Conservation (phyloP, 192 early-diverging fungal species). For the Linnemannia elongata region DNA sequence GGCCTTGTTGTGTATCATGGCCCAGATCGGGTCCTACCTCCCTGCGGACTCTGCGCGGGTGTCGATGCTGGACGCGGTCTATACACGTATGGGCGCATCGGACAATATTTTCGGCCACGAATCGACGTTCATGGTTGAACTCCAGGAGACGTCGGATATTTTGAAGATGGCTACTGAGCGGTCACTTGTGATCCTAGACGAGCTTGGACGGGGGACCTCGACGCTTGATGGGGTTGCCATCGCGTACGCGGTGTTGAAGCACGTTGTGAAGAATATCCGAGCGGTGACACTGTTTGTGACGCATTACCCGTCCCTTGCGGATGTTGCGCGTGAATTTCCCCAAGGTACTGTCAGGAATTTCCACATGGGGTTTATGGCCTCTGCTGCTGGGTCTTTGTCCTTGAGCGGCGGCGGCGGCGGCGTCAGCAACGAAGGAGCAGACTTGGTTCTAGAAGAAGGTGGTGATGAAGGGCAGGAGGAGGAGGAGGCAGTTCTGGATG, state of each 20-base stretch:
- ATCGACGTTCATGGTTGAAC: slow-evolving; percentile 87
- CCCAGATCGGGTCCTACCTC: slow-evolving; percentile 81
- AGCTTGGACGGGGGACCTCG: slow-evolving; percentile 85
- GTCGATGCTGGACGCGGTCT: slow-evolving; percentile 79
- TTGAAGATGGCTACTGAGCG: slow-evolving; percentile 70
- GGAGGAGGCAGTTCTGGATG: slow-evolving; percentile 15
- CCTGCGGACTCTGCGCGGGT: slow-evolving; percentile 75
- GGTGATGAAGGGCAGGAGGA: neutral
- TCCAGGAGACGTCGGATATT: slow-evolving; percentile 81
- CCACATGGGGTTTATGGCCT: slow-evolving; percentile 70
- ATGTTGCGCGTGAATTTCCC: slow-evolving; percentile 55
- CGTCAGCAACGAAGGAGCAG: slow-evolving; percentile 21
- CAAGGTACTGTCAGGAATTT: slow-evolving; percentile 42
- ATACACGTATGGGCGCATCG: slow-evolving; percentile 79
- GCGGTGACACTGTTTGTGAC: slow-evolving; percentile 83
- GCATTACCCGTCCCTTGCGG: slow-evolving; percentile 80
- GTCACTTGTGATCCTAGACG: slow-evolving; percentile 84
- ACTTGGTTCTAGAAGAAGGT: neutral
- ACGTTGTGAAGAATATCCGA: slow-evolving; percentile 65
- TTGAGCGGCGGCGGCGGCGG: neutral
- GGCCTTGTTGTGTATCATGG: slow-evolving; percentile 72
- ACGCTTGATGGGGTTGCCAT: slow-evolving; percentile 80
- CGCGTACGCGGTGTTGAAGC: slow-evolving; percentile 73
- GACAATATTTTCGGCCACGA: slow-evolving; percentile 77
- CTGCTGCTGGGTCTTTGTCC: slow-evolving; percentile 29